Base-by-base conservation (phyloP, 2,329 filamentous ascomycete genomes). In the Stemphylium lycopersici region DNA sequence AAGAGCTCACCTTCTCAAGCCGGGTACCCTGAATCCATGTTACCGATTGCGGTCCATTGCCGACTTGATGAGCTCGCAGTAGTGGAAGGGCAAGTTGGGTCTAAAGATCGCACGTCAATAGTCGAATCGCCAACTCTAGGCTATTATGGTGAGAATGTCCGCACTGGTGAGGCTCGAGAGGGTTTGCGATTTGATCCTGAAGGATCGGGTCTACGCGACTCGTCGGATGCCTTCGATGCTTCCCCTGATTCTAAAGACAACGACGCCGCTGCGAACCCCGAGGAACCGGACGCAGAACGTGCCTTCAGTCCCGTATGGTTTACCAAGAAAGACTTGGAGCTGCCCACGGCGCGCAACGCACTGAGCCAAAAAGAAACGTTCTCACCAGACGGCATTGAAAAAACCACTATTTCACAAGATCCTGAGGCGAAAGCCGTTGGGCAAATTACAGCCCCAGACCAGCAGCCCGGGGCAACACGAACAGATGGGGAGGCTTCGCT, bases 211-310 rank as follows among this genome's bases (percentile, higher is more conserved):
- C 53, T 56, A 16, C 65, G 63, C 22, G 67, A 71, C 38, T 60
- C 69, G 7, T 69, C 68, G 43, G 67, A 67, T 20, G 55, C 67
- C 4, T 70, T 69, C 15, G 58, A 42, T 22, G 26, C 41, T 16
- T 64, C 59, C 6, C 52, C 38, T 24, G 42, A 39, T 22, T 11
- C 52, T n/a, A 51, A 45, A 22, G 57, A 61, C 31, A 49, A 60
- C n/a, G 51, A 55, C 29, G 37, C 40, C 13, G 31, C 38, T 13
- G 26, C 48, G 13, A 45, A 39, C 15, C 26, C 13, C 26, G 39
- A 43, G 15, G 41, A 36, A 13, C 12, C 43, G 26, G 41, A 40
- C 20, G 48, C 57, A 22, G 45, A 38, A 26, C 31, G 52, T 34
- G 37, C 41, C 15, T 34, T 37, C 32, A 45, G 37, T 24, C 50